phyloP scores from a whole-genome alignment of 2,329 filamentous ascomycete genomes.

The Xylariomycetidae sp. region DNA sequence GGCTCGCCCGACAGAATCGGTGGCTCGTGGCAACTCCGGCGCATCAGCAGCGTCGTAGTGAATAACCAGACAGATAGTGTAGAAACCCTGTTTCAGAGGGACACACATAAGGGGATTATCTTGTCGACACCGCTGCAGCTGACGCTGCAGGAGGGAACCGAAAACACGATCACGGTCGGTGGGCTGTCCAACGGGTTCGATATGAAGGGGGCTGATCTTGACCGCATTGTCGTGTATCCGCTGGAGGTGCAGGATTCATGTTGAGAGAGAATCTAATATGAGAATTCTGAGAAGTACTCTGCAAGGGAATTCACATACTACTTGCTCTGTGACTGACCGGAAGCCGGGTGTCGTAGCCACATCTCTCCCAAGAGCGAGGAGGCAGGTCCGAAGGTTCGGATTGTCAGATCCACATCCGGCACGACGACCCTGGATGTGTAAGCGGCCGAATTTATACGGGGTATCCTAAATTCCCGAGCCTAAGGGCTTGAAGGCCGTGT shows the following conservation, averaged over 20 bases:
- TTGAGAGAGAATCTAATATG: not conserved
- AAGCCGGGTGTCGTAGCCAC: no score
- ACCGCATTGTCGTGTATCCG: constrained; percentile 57
- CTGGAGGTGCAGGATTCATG: constrained; percentile 32
- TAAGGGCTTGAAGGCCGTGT: no score
- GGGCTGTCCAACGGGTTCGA: constrained; percentile 53
- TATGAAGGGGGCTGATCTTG: constrained; percentile 53
- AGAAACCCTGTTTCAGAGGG: constrained; percentile 46
- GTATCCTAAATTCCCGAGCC: no score
- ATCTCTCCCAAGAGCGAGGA: no score
- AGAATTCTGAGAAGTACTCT: no score
- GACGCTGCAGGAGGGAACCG: constrained; percentile 44
- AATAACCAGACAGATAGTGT: constrained; percentile 47
- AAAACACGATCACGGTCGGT: constrained; percentile 52
- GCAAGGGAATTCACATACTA: no score
- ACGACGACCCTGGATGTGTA: no score
- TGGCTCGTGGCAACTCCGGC: constrained; percentile 54
- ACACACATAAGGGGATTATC: constrained; percentile 56
- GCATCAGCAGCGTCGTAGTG: constrained; percentile 56
- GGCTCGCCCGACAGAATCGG: constrained; percentile 56
- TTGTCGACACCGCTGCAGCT: constrained; percentile 52
- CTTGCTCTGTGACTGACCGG: no score
- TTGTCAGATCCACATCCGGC: no score
- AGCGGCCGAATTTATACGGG: no score
- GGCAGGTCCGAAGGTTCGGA: no score